Base-by-base conservation (phyloP, 1,284 basidiomycete genomes). In the Papiliotrema fonsecae region DNA sequence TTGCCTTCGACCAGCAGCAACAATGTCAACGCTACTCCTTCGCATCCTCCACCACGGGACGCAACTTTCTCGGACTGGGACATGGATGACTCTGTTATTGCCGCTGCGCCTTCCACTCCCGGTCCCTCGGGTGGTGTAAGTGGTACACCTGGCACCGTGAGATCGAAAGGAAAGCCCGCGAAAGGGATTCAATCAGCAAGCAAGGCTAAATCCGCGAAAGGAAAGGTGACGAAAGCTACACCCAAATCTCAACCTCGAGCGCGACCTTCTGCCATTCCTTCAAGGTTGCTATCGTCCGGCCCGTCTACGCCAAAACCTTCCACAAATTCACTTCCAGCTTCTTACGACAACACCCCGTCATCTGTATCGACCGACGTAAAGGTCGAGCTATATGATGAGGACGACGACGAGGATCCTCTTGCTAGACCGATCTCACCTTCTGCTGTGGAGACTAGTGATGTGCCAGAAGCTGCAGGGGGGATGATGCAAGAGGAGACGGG, bases 181-280 rank as follows among this genome's bases (percentile, higher is more conserved):
- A 35, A 35, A n/a, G n/a, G n/a, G n/a, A n/a, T n/a, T n/a, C n/a
- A n/a, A n/a, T n/a, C n/a, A n/a, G n/a, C n/a, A n/a, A n/a, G n/a
- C n/a, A n/a, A n/a, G n/a, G n/a, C n/a, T n/a, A n/a, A n/a, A n/a
- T n/a, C 34, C 34, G 34, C 14, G 14, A 35, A 35, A 19, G 14
- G 6, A 5, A 35, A 35, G 34, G 19, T 19, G 5, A 14, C 34
- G 16, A 35, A 35, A 16, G 34, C 34, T 14, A 35, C 16, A 16
- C 19, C 37, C 34, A n/a, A 36, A 6, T 14, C 5, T 14, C 16
- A 45, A 37, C 16, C 26, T 24, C 7, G 21, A 36, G 3, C 35
- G 11, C 27, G 47, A 39, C 60, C 60, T 27, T 45, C 52, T 35
- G 60, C 61, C 5, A 61, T 63, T 26, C 61, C 61, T 18, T 42